A percentile compares a stretch with the other conserved stretches of the same genome.
phyloP scores from a whole-genome alignment of 1,284 basidiomycete species.

The Cryptococcus amylolentus region DNA sequence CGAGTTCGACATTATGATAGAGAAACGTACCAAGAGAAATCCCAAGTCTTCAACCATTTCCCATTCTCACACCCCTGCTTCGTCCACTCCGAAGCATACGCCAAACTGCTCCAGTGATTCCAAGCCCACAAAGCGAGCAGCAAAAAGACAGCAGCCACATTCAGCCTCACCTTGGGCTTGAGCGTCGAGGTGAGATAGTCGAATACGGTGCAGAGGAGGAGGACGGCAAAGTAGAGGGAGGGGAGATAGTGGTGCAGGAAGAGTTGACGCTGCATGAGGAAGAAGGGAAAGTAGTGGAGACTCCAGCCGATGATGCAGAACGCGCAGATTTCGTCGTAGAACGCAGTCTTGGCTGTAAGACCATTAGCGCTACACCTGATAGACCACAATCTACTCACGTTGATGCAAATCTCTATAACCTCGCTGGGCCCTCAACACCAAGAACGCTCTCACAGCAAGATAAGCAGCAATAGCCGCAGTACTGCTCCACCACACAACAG shows the following conservation, averaged over 20 bases:
- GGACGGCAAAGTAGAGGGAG: slow-evolving; percentile 87
- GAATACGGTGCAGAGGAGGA: slow-evolving; percentile 73
- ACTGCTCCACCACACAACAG: slow-evolving; percentile 85
- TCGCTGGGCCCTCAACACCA: slow-evolving; percentile 83
- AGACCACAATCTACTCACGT: slow-evolving; percentile 57
- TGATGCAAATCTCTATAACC: slow-evolving; percentile 88
- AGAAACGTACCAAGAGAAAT: slow-evolving; percentile 76
- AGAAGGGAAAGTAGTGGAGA: slow-evolving; percentile 96
- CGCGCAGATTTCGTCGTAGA: slow-evolving; percentile 85
- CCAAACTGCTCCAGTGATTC: slow-evolving; percentile 72
- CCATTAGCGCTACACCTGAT: not conserved
- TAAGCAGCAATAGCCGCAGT: slow-evolving; percentile 69
- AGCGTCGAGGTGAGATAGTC: slow-evolving; percentile 79
- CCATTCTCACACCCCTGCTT: slow-evolving; percentile 69
- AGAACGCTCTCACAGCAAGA: slow-evolving; percentile 63
- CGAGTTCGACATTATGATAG: slow-evolving; percentile 1
- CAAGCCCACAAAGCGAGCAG: slow-evolving; percentile 75
- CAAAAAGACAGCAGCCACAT: slow-evolving; percentile 70
- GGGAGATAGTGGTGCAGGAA: slow-evolving; percentile 99
- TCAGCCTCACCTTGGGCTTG: slow-evolving; percentile 69
- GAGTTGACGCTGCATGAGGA: slow-evolving; percentile 93
- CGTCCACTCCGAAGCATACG: slow-evolving; percentile 87
- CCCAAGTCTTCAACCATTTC: slow-evolving; percentile 89
- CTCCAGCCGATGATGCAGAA: slow-evolving; percentile 95
- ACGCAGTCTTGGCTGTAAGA: slow-evolving; percentile 66